Percentiles rank a stretch among this genome's conserved stretches.
phyloP scores from a whole-genome alignment of 2,329 filamentous ascomycete genomes.

The Sporothrix euskadiensis region DNA sequence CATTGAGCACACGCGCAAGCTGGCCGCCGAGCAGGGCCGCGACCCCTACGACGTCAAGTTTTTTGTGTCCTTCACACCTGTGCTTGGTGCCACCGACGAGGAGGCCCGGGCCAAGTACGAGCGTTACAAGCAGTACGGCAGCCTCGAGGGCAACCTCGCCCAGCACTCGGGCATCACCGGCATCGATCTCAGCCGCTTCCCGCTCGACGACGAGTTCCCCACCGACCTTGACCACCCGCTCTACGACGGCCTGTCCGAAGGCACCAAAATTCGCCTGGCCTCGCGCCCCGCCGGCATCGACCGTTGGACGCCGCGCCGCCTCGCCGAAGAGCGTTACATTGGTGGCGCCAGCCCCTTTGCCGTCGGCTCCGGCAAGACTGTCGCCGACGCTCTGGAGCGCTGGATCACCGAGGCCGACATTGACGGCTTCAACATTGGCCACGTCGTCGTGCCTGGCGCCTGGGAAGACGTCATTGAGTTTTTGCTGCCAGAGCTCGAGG shows the following conservation, averaged over 20 bases:
- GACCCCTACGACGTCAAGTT: slow-evolving; percentile 33
- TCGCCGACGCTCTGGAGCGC: slow-evolving; percentile 66
- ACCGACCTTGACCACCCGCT: slow-evolving; percentile 22
- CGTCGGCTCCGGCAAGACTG: slow-evolving; percentile 64
- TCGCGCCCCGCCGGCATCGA: slow-evolving; percentile 24
- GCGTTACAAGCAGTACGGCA: slow-evolving; percentile 29
- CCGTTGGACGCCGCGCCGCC: slow-evolving; percentile 29
- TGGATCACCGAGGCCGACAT: slow-evolving; percentile 70
- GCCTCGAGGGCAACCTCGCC: slow-evolving; percentile 33
- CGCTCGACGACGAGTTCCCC: slow-evolving; percentile 33
- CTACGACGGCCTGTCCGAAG: slow-evolving; percentile 22
- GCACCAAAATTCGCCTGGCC: slow-evolving; percentile 21
- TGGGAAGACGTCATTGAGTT: slow-evolving; percentile 67
- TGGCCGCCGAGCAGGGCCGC: slow-evolving; percentile 30
- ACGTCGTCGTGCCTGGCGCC: slow-evolving; percentile 49
- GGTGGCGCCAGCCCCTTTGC: slow-evolving; percentile 36
- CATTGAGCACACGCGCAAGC: slow-evolving; percentile 28
- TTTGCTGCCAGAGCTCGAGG: slow-evolving; percentile 35
- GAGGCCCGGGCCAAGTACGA: slow-evolving; percentile 33
- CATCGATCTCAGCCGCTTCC: slow-evolving; percentile 34
- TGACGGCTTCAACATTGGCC: slow-evolving; percentile 70
- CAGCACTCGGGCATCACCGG: slow-evolving; percentile 34
- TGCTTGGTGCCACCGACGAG: slow-evolving; percentile 32
- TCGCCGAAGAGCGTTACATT: slow-evolving; percentile 26
- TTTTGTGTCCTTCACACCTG: slow-evolving; percentile 31